These are phyloP conservation scores for Calophaca sinica DNA, from an alignment of 306 rosid genomes.

Conservation along the genomic window DNA sequence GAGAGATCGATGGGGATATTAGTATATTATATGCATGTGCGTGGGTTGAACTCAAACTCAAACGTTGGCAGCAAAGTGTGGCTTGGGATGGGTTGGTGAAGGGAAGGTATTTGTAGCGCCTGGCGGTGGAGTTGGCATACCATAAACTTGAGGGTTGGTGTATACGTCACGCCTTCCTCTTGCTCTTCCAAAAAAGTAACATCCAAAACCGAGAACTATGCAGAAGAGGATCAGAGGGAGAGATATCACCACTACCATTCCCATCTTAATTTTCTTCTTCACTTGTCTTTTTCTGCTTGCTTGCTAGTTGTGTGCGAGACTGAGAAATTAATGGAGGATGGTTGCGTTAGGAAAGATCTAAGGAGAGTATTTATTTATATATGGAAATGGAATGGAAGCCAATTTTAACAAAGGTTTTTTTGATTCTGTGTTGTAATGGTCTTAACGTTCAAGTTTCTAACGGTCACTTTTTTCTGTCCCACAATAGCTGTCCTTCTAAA, in stretches of 20 bases:
- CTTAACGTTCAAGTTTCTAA: slow-evolving; percentile 52
- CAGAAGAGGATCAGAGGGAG: slow-evolving; percentile 80
- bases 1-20: too few relatives aligned
- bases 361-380: background rate
- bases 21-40: too few relatives aligned
- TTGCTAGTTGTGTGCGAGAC: background rate
- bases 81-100: slow-evolving; percentile 54
- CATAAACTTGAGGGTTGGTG: slow-evolving; percentile 72
- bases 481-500: background rate
- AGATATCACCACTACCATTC: slow-evolving; percentile 87
- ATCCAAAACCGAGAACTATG: slow-evolving; percentile 80
- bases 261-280: slow-evolving; percentile 55
- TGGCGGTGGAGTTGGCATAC: slow-evolving; percentile 78
- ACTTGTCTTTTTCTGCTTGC: background rate
- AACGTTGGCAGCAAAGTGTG: slow-evolving; percentile 56
- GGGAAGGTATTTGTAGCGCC: slow-evolving; percentile 45
- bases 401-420: background rate
- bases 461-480: slow-evolving; percentile 45
- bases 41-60: slow-evolving; percentile 27
- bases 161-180: slow-evolving; percentile 70
- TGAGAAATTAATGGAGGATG: background rate
- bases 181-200: slow-evolving; percentile 76
- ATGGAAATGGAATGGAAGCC: background rate
- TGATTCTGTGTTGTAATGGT: slow-evolving; percentile 17
- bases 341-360: background rate